A percentile compares a stretch with the other conserved stretches of the same genome.
These are phyloP conservation scores for Aspergillus leporis DNA, from an alignment of 495 filamentous ascomycete species.

Conservation along the genomic window DNA sequence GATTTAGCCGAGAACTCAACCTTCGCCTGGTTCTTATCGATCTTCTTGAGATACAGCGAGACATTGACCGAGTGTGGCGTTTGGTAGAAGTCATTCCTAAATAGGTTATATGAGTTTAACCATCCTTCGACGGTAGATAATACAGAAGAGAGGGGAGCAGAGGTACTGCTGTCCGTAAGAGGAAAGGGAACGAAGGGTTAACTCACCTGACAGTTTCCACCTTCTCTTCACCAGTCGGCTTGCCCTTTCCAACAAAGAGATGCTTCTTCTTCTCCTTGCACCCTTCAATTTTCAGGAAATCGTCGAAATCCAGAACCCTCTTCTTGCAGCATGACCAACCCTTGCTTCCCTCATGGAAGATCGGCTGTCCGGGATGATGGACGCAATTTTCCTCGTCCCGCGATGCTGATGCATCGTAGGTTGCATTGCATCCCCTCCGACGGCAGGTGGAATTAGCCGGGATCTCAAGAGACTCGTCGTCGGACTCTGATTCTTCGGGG, in stretches of 20 bases:
- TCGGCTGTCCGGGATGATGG: conserved; percentile 80
- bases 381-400: conserved; percentile 78
- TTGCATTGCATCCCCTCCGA: conserved; percentile 67
- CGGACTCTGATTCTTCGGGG: conserved; percentile 79
- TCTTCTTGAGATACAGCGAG: conserved; percentile 95
- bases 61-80: conserved; percentile 82
- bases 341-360: conserved; percentile 98
- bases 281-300: conserved; percentile 93
- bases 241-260: conserved; percentile 81
- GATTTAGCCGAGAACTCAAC: conserved; percentile 63
- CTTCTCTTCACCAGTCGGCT: conserved; percentile 55
- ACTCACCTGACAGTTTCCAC: conserved; percentile 71
- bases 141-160: not conserved
- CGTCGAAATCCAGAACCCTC: conserved; percentile 92
- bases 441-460: conserved; percentile 73
- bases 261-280: conserved; percentile 81
- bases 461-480: conserved; percentile 72
- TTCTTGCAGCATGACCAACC: conserved; percentile 97
- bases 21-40: conserved; percentile 74
- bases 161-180: not conserved
- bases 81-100: conserved; percentile 92
- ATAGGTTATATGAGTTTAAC: not conserved
- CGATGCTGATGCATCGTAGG: conserved; percentile 58
- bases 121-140: not conserved
- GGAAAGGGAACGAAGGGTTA: not conserved